Evolutionary conservation across 495 filamentous ascomycete species (phyloP).

Genomic region (Hypoxylon subgilvum): DNA sequence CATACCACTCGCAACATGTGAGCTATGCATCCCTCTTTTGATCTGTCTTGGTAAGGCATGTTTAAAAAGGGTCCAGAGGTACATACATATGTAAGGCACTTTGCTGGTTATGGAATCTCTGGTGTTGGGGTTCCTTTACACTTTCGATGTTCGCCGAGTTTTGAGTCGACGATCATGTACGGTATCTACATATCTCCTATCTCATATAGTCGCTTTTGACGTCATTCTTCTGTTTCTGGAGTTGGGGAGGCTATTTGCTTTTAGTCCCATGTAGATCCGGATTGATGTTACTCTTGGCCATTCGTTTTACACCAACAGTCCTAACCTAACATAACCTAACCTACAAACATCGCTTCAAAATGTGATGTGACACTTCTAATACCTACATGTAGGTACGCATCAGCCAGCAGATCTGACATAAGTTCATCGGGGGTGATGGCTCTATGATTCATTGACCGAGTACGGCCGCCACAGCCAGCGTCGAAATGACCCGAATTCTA

Average conservation of each 20-base stretch:
- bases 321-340: not conserved
- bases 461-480: not conserved
- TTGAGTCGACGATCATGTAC: not conserved
- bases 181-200: not conserved
- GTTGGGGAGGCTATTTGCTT: not conserved
- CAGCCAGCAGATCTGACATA: constrained; percentile 33
- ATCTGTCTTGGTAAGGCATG: constrained; percentile 14
- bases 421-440: constrained; percentile 8
- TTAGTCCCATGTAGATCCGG: not conserved
- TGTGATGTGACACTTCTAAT: too few species aligned
- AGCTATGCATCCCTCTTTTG: constrained; percentile 14
- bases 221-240: not conserved
- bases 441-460: not conserved
- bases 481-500: too few species aligned
- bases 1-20: too few species aligned
- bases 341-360: too few species aligned
- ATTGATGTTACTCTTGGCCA: too few species aligned
- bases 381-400: not conserved
- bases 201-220: not conserved
- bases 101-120: not conserved
- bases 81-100: constrained; percentile 12
- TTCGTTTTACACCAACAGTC: not conserved
- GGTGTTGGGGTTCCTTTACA: not conserved
- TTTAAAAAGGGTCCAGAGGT: too few species aligned
- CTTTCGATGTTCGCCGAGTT: not conserved